Base-by-base conservation (phyloP, 2,329 filamentous ascomycete species). In the Nigrograna mackinnonii region DNA sequence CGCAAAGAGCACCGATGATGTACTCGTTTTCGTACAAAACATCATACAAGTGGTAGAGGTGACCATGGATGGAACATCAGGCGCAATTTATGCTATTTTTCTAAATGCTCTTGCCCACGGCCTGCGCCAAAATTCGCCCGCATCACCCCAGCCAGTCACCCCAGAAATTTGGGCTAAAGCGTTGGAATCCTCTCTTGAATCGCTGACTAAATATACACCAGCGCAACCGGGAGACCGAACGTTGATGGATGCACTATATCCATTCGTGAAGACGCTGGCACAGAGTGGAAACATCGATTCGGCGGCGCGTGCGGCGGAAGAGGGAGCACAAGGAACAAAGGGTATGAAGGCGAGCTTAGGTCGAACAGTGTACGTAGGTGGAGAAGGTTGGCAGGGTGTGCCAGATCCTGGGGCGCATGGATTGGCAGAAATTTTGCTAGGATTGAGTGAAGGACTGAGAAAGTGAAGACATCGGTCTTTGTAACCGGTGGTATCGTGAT, bases 291-390 rank as follows among this genome's bases (percentile, higher is more conserved):
- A 88, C 62, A 66, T 94, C 16, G 79, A 82, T 52, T 77, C 83
- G 62, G 91, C 94, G 6, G 90, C 89, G 0, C 76, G 83, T 56
- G 90, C 89, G 2, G 86, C 91, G 1, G 80, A 81, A 50, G 77
- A 83, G 35, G 94, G 87, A 1, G 87, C 91, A 4, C 86, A 92
- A 51, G 82, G 82, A 21, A 97, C 94, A 16, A 95, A 91, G 74
- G 87, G 86, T 18, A 96, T 99, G 91, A 83, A 87, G 67, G 89
- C 94, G 31, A 94, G 86, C 56, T 74, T 99, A 30, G 94, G 94
- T 6, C 76, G 90, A 44, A 83, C 86, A 2, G 89, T 94, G 9
- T 95, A 95, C 66, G 83, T 95, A 37, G 89, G 87, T 50, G 87
- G 86, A 48, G 80, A 75, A 63, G 87, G 86, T 13, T 91, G 79